Evolutionary conservation across 176 grass and related monocot species (phyloP).

Genomic region (Neostapfia colusana): DNA sequence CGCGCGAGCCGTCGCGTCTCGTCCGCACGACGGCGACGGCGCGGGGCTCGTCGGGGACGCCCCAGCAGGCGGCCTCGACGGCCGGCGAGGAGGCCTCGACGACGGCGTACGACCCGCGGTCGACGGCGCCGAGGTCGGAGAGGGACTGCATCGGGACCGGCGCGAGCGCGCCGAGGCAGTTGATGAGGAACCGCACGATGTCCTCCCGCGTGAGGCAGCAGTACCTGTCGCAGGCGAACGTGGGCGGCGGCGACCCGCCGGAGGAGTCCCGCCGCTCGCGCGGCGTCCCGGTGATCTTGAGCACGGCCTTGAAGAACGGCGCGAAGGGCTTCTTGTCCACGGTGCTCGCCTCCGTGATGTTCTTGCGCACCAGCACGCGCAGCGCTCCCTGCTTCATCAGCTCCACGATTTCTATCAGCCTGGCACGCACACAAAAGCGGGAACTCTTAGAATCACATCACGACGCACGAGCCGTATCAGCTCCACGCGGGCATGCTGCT

Average conservation of each 20-base stretch:
- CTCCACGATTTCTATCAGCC: constrained; percentile 64
- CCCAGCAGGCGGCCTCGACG: constrained; percentile 21
- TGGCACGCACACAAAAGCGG: no score
- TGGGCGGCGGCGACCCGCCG: background rate
- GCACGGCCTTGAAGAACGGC: constrained; percentile 40
- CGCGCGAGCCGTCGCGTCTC: constrained; percentile 32
- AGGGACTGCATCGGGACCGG: constrained; percentile 56
- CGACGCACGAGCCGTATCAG: no score
- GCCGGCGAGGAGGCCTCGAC: constrained; percentile 55
- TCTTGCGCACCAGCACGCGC: constrained; percentile 52
- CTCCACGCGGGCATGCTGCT: no score
- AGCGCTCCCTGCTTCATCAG: constrained; percentile 60
- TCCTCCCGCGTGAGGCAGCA: constrained; percentile 63
- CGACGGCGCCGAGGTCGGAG: constrained; percentile 54
- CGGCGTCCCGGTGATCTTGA: constrained; percentile 45
- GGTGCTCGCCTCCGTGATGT: constrained; percentile 29
- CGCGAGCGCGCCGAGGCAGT: constrained; percentile 60
- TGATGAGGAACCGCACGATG: constrained; percentile 65
- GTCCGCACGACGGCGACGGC: constrained; percentile 50
- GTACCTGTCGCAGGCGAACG: constrained; percentile 41
- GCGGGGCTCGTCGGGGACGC: constrained; percentile 36
- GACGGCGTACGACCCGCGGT: constrained; percentile 29
- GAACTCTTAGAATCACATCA: no score
- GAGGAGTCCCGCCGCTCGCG: no score
- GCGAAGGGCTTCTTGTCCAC: constrained; percentile 54